These are phyloP conservation scores for Nakazawaea populi DNA, from an alignment of 805 yeast species.

Conservation along the genomic window DNA sequence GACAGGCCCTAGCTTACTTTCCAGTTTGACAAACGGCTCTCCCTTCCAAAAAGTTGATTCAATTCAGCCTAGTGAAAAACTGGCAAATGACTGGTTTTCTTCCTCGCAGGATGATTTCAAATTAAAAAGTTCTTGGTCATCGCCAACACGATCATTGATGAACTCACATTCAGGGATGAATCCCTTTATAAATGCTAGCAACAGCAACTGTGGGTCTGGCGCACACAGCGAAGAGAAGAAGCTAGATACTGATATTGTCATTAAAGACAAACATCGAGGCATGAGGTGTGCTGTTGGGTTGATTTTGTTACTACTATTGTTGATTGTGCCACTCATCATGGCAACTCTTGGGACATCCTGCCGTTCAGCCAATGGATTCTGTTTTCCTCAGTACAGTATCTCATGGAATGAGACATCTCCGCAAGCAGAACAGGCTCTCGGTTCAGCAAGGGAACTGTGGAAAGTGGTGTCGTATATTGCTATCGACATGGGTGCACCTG, in stretches of 20 bases:
- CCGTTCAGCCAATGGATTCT: constrained; percentile 21
- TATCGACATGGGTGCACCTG: constrained; percentile 32
- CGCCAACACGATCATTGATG: not conserved
- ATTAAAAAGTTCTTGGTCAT: not conserved
- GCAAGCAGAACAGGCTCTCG: constrained; percentile 25
- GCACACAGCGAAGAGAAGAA: too few relatives aligned
- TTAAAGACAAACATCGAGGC: not conserved
- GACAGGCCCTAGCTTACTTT: not conserved
- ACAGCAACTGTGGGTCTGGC: too few relatives aligned
- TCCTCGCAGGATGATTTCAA: not conserved
- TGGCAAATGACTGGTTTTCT: not conserved
- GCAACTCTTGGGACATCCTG: constrained; percentile 26
- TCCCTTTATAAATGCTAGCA: too few relatives aligned
- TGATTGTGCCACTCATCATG: constrained; percentile 14
- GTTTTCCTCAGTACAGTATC: constrained; percentile 39
- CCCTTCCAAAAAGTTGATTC: constrained; percentile 3
- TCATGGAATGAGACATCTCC: constrained; percentile 31
- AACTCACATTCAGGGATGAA: not conserved
- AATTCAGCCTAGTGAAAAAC: not conserved
- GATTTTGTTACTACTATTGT: not conserved
- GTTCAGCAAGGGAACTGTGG: constrained; percentile 35
- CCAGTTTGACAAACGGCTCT: not conserved
- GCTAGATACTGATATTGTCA: too few relatives aligned
- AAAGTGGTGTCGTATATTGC: constrained; percentile 39
- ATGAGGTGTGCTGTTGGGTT: not conserved